Conservation (phyloP, 352 stramenopile species). For the Phytophthora sp. region DNA sequence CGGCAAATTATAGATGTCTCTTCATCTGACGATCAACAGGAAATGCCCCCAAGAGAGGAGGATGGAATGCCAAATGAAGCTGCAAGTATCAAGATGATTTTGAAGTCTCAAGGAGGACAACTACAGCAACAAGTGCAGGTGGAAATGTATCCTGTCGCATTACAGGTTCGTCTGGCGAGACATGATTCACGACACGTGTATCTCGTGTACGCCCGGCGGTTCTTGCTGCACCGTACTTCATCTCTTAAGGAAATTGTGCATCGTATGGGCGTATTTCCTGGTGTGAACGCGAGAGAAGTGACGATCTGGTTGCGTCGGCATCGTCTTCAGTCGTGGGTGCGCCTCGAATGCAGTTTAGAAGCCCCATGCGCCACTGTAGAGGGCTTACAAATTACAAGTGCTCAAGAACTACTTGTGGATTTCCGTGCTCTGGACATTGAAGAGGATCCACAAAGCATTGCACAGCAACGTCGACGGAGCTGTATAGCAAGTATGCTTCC, state of each 20-base stretch:
- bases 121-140: slow-evolving; percentile 35
- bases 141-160: slow-evolving; percentile 60
- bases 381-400: slow-evolving; percentile 49
- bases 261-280: slow-evolving; percentile 58
- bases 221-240: slow-evolving; percentile 46
- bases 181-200: slow-evolving; percentile 64
- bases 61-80: slow-evolving; percentile 1
- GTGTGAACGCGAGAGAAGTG: slow-evolving; percentile 60
- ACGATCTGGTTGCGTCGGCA: slow-evolving; percentile 68
- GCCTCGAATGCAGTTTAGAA: slow-evolving; percentile 63
- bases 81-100: not conserved
- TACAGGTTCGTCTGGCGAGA: slow-evolving; percentile 63
- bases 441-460: slow-evolving; percentile 30
- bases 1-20: slow-evolving; percentile 45
- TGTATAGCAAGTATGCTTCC: slow-evolving; percentile 31
- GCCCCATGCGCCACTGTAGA: slow-evolving; percentile 45
- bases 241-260: slow-evolving; percentile 66
- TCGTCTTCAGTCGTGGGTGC: slow-evolving; percentile 62
- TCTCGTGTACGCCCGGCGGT: slow-evolving; percentile 58
- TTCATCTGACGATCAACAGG: slow-evolving; percentile 21
- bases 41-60: slow-evolving; percentile 26
- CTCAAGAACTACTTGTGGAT: slow-evolving; percentile 72
- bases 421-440: slow-evolving; percentile 55
- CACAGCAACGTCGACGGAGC: slow-evolving; percentile 30
- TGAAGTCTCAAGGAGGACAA: slow-evolving; percentile 8